phyloP scores from a whole-genome alignment of 371 early-diverging fungal genomes.

The Mucor sp. region DNA sequence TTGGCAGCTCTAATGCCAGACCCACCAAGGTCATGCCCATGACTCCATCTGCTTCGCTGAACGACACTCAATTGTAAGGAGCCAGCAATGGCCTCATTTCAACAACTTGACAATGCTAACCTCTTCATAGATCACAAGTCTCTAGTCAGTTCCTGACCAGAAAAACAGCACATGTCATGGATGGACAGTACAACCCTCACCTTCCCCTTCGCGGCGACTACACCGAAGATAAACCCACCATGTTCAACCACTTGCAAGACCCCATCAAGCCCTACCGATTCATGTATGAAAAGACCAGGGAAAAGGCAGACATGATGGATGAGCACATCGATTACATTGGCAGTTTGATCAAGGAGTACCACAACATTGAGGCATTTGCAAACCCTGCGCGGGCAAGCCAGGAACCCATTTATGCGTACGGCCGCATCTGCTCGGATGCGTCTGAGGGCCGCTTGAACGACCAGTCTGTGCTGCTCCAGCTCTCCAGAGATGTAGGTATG shows the following conservation, averaged over 20 bases:
- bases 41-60: background rate
- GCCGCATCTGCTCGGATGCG: slow-evolving; percentile 76
- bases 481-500: slow-evolving; percentile 71
- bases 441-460: slow-evolving; percentile 62
- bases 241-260: slow-evolving; percentile 44
- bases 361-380: slow-evolving; percentile 49
- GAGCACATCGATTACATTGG: slow-evolving; percentile 74
- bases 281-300: slow-evolving; percentile 85
- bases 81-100: background rate
- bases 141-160: slow-evolving; percentile 26
- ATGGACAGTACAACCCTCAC: slow-evolving; percentile 37
- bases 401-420: slow-evolving; percentile 37
- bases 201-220: background rate
- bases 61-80: slow-evolving; percentile 22
- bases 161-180: slow-evolving; percentile 24
- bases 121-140: slow-evolving; percentile 2
- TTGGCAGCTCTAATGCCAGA: background rate
- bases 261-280: slow-evolving; percentile 74
- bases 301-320: slow-evolving; percentile 72
- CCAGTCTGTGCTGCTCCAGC: slow-evolving; percentile 75
- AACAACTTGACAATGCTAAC: background rate
- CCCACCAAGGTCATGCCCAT: slow-evolving; percentile 5
- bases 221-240: background rate
- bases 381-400: slow-evolving; percentile 69
- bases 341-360: slow-evolving; percentile 47